These are phyloP conservation scores for Hordeum pubiflorum DNA, from an alignment of 202 grass and related monocot genomes.

Conservation along the genomic window DNA sequence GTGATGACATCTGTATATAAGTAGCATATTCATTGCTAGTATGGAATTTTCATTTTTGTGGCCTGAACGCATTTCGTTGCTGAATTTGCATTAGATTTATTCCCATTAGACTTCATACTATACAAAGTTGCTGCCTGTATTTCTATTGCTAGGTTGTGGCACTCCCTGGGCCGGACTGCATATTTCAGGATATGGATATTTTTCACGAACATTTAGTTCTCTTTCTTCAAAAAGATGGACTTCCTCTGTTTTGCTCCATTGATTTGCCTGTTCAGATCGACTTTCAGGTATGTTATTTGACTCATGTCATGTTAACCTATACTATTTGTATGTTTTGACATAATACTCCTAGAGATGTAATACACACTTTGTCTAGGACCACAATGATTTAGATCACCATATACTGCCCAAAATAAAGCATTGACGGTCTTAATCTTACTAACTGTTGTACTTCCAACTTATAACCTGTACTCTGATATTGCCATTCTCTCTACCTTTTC, in stretches of 20 bases:
- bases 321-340: not conserved
- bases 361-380: not conserved
- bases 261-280: slow-evolving; percentile 56
- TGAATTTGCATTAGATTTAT: not conserved
- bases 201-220: slow-evolving; percentile 77
- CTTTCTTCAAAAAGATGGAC: slow-evolving; percentile 59
- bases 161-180: slow-evolving; percentile 43
- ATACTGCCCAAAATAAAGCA: not conserved
- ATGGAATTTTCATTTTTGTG: not conserved
- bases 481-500: not conserved
- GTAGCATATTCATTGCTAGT: not conserved
- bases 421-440: not conserved
- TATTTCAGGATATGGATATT: slow-evolving; percentile 90
- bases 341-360: not conserved
- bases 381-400: not conserved
- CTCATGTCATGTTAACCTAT: not conserved
- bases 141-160: slow-evolving; percentile 50
- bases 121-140: not conserved
- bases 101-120: not conserved
- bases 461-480: slow-evolving; percentile 10
- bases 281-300: slow-evolving; percentile 50
- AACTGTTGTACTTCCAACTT: not conserved
- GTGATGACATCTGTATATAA: not conserved
- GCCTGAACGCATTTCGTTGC: not conserved
- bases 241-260: slow-evolving; percentile 72